Base-by-base conservation (phyloP, 2,329 filamentous ascomycete genomes). In the Botrytis squamosa region DNA sequence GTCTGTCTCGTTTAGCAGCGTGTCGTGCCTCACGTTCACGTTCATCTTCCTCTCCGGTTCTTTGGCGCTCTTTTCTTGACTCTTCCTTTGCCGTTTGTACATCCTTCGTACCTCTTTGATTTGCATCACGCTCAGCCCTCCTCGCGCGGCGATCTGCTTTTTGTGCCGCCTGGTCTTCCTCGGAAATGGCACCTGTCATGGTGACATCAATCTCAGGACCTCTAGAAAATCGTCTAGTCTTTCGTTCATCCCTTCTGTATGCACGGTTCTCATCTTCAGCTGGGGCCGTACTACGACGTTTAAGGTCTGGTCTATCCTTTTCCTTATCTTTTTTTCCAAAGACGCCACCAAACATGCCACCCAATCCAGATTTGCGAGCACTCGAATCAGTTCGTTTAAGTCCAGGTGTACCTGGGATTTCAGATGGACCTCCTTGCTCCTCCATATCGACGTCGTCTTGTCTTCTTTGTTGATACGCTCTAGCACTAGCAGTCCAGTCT, bases 371-470 rank as follows among this genome's bases (percentile, higher is more conserved):
- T 79, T 90, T 92, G 80, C 88, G 91, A 4, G 89, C 85, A 71
- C 84, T 87, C 6, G 91, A 91, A 76, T 86, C 88, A 55, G 89
- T 88, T 66, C 91, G 88, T 79, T 88, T 89, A 65, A 90, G 78
- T 60, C 75, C 74, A 55, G 74, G 72, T 29, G 74, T 44, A 46
- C 75, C 72, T 29, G 73, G 59, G 49, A 74, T 75, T 49, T 80
- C 79, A 52, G 88, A 85, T 7, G 87, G 82, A 44, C 86, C 86
- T 64, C 81, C 82, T 40, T 81, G 82, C 76, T 91, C 86, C 59
- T 88, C 85, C 85, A 90, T 87, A 68, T 88, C 84, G 73, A 88
- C 83, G 78, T 91, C 89, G 67, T 91, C 90, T 74, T 89, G 87
- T 73, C 90, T 84, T 40, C 89, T 85, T 83, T 92, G 91, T 75